Percentiles rank a stretch among this genome's conserved stretches.
These are phyloP conservation scores for Zygosaccharomyces pseudorouxii DNA, from an alignment of 805 yeast genomes.

Conservation along the genomic window DNA sequence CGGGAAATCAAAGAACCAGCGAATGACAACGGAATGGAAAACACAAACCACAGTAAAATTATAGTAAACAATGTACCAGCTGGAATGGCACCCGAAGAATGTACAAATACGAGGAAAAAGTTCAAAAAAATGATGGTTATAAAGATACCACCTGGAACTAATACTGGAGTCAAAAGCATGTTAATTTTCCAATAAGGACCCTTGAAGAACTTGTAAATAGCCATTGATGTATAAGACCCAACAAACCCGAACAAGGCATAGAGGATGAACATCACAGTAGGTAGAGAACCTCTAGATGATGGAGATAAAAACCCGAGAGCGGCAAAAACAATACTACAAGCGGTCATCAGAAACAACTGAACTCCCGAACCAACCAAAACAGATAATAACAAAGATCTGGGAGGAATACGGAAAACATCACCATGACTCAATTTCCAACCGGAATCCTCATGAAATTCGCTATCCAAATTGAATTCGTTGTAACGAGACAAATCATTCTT, in stretches of 20 bases:
- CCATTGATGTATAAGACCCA: conserved; percentile 85
- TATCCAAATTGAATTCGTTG: conserved; percentile 83
- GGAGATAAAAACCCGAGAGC: conserved; percentile 87
- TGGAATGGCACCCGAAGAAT: conserved; percentile 94
- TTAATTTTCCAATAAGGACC: conserved; percentile 90
- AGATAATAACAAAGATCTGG: conserved; percentile 63
- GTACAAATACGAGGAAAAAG: conserved; percentile 69
- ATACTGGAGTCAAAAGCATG: conserved; percentile 71
- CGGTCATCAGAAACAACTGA: conserved; percentile 74
- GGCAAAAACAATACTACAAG: conserved; percentile 73
- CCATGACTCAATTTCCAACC: conserved; percentile 98
- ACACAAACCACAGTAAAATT: conserved; percentile 74
- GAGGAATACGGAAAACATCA: conserved; percentile 87
- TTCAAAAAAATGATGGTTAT: conserved; percentile 63
- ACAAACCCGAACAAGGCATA: conserved; percentile 76
- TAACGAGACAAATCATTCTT: conserved; percentile 82
- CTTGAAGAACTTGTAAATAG: conserved; percentile 80
- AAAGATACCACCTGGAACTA: conserved; percentile 81
- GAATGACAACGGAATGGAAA: conserved; percentile 80
- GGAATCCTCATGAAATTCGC: conserved; percentile 83
- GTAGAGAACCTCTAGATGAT: conserved; percentile 87
- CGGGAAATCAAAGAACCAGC: conserved; percentile 78
- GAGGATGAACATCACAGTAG: conserved; percentile 82
- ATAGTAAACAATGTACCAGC: conserved; percentile 82
- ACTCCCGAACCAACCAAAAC: conserved; percentile 83